Evolutionary conservation across 225 moss, liverwort and hornwort species (phyloP).

Genomic region (Sphagnum tenellum): DNA sequence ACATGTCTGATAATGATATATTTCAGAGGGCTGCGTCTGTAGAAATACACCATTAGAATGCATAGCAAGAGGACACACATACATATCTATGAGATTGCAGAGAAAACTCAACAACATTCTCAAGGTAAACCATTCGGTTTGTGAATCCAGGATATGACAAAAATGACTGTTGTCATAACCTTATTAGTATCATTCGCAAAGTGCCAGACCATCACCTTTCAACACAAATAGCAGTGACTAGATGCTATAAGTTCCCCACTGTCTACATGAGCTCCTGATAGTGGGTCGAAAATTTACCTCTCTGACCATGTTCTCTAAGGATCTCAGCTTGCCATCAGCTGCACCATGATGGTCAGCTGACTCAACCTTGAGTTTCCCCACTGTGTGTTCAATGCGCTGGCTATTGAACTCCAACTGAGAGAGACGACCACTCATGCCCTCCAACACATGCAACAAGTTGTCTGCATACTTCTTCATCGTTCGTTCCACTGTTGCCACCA

Average conservation of each 20-base stretch:
- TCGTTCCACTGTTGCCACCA: conserved; percentile 73
- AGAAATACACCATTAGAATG: too few species aligned
- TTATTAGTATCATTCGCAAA: not conserved
- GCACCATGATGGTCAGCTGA: conserved; percentile 49
- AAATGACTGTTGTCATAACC: not conserved
- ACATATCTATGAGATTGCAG: too few species aligned
- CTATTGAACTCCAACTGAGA: conserved; percentile 69
- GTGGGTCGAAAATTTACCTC: conserved; percentile 31
- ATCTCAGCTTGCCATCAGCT: conserved; percentile 56
- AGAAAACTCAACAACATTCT: too few species aligned
- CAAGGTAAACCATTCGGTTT: too few species aligned
- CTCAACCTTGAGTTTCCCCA: conserved; percentile 50
- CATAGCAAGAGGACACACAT: too few species aligned
- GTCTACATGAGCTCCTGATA: too few species aligned
- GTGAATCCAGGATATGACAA: too few species aligned
- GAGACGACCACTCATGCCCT: conserved; percentile 66
- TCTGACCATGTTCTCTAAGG: conserved; percentile 60
- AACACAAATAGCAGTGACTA: not conserved
- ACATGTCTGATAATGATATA: too few species aligned
- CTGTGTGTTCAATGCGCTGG: conserved; percentile 62
- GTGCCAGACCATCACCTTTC: not conserved
- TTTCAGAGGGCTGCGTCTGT: too few species aligned
- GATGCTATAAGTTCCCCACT: not conserved
- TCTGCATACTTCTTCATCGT: conserved; percentile 81
- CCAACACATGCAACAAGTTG: conserved; percentile 59